Percentiles rank a stretch among this genome's conserved stretches.
These are phyloP conservation scores for Colletotrichum coccodes DNA, from an alignment of 2,329 filamentous ascomycete species.

Conservation along the genomic window DNA sequence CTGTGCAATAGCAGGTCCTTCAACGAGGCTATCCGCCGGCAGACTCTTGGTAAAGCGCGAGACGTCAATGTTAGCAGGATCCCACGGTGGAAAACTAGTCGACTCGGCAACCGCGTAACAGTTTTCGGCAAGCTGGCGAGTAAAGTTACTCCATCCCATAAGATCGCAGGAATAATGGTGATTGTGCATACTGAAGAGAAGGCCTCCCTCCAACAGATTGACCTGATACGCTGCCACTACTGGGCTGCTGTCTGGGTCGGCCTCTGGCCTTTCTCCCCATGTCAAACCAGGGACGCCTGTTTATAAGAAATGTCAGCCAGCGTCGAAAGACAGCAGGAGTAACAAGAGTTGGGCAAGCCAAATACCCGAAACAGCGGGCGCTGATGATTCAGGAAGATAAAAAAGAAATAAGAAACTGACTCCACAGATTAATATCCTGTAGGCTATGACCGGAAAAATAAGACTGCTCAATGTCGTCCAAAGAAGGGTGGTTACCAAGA, in stretches of 20 bases:
- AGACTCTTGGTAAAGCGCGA: constrained; percentile 44
- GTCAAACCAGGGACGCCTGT: not conserved
- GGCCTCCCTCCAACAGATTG: constrained; percentile 51
- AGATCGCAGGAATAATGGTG: constrained; percentile 56
- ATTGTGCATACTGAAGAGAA: constrained; percentile 52
- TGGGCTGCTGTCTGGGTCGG: constrained; percentile 45
- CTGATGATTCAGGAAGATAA: no score
- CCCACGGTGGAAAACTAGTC: constrained; percentile 44
- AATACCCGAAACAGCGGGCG: not conserved
- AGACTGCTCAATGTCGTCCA: not conserved
- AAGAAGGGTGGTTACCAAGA: not conserved
- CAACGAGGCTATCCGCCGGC: constrained; percentile 41
- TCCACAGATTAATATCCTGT: not conserved
- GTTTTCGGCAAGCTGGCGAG: constrained; percentile 54
- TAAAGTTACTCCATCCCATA: constrained; percentile 51
- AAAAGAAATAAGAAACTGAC: no score
- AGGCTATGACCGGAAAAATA: not conserved
- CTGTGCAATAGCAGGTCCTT: constrained; percentile 40
- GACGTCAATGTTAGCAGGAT: constrained; percentile 45
- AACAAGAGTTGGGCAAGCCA: not conserved
- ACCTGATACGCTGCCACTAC: constrained; percentile 48
- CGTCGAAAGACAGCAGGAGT: not conserved
- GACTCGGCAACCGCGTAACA: constrained; percentile 45
- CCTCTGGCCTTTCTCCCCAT: constrained; percentile 46
- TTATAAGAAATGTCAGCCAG: not conserved